A percentile compares a stretch with the other conserved stretches of the same genome.
Evolutionary conservation across 163 green algal species (phyloP).

Genomic region (Chloromonas sp.): DNA sequence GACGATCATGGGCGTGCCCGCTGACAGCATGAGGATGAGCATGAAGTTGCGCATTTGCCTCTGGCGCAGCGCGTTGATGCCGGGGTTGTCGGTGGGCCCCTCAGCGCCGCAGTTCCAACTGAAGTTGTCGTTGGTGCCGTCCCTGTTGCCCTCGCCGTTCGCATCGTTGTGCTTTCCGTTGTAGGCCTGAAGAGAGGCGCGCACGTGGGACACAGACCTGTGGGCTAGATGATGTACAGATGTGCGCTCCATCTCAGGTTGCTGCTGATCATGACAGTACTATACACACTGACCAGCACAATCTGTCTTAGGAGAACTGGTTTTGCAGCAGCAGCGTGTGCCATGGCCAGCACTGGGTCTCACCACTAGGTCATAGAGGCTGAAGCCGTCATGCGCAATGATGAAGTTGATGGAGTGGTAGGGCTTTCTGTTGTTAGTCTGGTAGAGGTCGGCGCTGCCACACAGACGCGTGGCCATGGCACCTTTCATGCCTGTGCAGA

Average conservation of each 20-base stretch:
- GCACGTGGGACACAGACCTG: not conserved
- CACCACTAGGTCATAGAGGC: conserved; percentile 81
- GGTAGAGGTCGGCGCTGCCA: conserved; percentile 89
- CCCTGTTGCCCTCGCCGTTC: conserved; percentile 82
- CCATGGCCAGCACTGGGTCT: not conserved
- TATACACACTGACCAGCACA: too few relatives aligned
- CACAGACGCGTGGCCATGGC: conserved; percentile 84
- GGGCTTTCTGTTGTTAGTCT: conserved; percentile 71
- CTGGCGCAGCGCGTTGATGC: conserved; percentile 17
- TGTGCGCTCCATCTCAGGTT: not conserved
- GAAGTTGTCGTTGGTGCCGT: conserved; percentile 94
- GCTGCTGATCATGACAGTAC: too few relatives aligned
- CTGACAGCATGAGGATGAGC: conserved; percentile 76
- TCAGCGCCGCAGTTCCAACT: conserved; percentile 95
- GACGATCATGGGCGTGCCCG: conserved; percentile 88
- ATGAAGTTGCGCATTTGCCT: conserved; percentile 90
- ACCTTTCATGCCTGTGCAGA: conserved; percentile 67
- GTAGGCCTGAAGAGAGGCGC: conserved; percentile 51
- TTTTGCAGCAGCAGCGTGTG: too few relatives aligned
- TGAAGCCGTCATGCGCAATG: conserved; percentile 93
- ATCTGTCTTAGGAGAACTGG: too few relatives aligned
- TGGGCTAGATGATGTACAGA: not conserved
- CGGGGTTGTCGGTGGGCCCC: conserved; percentile 27
- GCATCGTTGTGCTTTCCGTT: conserved; percentile 90
- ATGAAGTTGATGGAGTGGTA: conserved; percentile 92